Evolutionary conservation across 768 basidiomycete genomes (phyloP).

Genomic region (Xanthoconium stramineum): DNA sequence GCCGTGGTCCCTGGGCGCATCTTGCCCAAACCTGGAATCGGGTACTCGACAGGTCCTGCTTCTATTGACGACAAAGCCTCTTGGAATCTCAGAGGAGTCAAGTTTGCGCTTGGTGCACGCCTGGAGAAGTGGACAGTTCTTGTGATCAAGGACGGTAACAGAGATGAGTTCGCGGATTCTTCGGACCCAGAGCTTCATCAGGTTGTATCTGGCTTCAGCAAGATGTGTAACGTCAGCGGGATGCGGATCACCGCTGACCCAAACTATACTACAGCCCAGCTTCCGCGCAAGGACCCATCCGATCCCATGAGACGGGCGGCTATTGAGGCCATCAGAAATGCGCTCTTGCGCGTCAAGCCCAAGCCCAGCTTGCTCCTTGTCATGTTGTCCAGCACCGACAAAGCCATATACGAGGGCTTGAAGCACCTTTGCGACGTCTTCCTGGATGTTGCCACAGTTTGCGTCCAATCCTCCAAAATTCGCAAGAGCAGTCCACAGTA

Average conservation of each 20-base stretch:
- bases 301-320: conserved; percentile 57
- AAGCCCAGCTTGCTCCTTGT: conserved; percentile 47
- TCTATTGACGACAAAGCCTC: conserved; percentile 44
- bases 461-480: conserved; percentile 70
- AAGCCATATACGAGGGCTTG: conserved; percentile 47
- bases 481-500: conserved; percentile 58
- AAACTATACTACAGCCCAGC: conserved; percentile 34
- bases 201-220: conserved; percentile 50
- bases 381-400: conserved; percentile 45
- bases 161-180: conserved; percentile 58
- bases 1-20: conserved; percentile 55
- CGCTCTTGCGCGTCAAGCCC: conserved; percentile 36
- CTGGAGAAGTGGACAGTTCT: conserved; percentile 68
- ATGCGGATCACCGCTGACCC: conserved; percentile 45
- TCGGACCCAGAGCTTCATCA: conserved; percentile 51
- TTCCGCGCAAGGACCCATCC: conserved; percentile 49
- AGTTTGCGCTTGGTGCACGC: conserved; percentile 55
- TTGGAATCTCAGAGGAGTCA: conserved; percentile 54
- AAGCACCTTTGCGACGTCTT: conserved; percentile 52
- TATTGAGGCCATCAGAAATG: conserved; percentile 41
- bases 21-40: conserved; percentile 41
- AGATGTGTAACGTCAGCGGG: conserved; percentile 63
- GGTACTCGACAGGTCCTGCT: conserved; percentile 33
- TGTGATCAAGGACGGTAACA: conserved; percentile 54
- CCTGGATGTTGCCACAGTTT: conserved; percentile 58